Conservation (phyloP, 2,329 filamentous ascomycete species). For the Venturia carpophila region DNA sequence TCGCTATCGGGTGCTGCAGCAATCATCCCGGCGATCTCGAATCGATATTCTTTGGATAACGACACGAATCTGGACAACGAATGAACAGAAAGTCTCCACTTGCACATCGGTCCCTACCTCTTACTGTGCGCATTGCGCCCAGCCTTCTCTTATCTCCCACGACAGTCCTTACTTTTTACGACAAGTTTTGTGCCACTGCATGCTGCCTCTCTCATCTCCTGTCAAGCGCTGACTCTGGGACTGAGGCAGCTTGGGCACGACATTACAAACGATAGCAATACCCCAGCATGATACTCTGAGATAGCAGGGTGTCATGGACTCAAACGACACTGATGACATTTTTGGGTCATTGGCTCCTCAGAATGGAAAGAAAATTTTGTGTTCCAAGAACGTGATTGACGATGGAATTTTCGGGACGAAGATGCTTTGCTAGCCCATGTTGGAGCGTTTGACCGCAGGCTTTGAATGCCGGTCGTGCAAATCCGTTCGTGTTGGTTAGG, state of each 20-base stretch:
- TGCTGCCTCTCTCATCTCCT: constrained; percentile 10
- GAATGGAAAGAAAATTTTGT: not conserved
- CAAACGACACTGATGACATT: not conserved
- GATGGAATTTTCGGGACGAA: not conserved
- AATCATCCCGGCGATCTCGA: not conserved
- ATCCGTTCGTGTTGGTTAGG: not conserved
- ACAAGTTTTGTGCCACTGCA: not conserved
- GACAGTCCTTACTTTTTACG: constrained; percentile 10
- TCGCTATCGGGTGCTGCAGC: not conserved
- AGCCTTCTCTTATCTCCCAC: not conserved
- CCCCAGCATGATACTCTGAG: constrained; percentile 1
- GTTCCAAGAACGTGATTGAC: constrained; percentile 3
- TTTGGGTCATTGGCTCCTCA: not conserved
- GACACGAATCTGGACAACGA: not conserved
- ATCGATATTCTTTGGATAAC: not conserved
- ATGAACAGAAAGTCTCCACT: not conserved
- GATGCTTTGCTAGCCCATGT: not conserved
- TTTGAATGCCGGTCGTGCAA: not conserved
- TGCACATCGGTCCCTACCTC: not conserved
- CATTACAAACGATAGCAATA: constrained; percentile 2
- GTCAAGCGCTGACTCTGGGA: constrained; percentile 17
- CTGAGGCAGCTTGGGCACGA: constrained; percentile 1
- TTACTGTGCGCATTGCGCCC: not conserved
- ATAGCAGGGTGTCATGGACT: not conserved
- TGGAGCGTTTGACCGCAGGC: not conserved